Evolutionary conservation across 169 alveolate genomes (phyloP).

Genomic region (Eimeria sp.): DNA sequence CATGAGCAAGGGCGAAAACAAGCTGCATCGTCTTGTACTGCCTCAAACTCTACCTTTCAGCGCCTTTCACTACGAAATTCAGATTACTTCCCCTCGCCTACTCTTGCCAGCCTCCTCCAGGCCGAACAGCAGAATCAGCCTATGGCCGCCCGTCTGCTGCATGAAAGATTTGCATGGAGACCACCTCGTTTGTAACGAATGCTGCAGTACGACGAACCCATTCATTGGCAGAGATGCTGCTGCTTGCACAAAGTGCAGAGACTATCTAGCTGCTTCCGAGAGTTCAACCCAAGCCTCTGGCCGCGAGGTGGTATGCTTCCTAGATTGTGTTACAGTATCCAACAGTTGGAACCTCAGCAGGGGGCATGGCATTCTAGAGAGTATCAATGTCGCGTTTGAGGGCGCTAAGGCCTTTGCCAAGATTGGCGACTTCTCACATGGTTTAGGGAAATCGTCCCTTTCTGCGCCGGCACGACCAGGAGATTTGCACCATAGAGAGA

Average conservation of each 20-base stretch:
- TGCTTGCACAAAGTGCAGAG: conserved; percentile 11
- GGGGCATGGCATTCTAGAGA: conserved; percentile 49
- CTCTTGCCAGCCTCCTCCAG: conserved; percentile 42
- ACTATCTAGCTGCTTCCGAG: neutral
- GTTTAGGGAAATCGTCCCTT: neutral
- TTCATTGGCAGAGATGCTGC: neutral
- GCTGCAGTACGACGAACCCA: neutral
- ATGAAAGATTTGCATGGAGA: neutral
- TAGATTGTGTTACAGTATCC: conserved; percentile 42
- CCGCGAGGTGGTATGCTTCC: conserved; percentile 9
- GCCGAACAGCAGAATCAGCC: neutral
- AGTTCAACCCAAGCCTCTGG: neutral
- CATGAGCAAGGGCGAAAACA: neutral
- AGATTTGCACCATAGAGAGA: neutral
- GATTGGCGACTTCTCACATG: neutral
- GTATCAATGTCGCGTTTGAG: conserved; percentile 36
- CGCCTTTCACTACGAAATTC: conserved; percentile 61
- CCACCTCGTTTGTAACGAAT: neutral
- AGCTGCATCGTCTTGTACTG: conserved; percentile 14
- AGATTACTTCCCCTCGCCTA: conserved; percentile 43
- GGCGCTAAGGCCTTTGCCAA: conserved; percentile 69
- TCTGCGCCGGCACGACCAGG: neutral
- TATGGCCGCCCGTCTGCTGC: conserved; percentile 31
- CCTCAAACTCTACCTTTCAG: conserved; percentile 38
- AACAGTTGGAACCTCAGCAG: conserved; percentile 62